phyloP scores from a whole-genome alignment of 768 basidiomycete genomes.

The Agrocybe praecox region DNA sequence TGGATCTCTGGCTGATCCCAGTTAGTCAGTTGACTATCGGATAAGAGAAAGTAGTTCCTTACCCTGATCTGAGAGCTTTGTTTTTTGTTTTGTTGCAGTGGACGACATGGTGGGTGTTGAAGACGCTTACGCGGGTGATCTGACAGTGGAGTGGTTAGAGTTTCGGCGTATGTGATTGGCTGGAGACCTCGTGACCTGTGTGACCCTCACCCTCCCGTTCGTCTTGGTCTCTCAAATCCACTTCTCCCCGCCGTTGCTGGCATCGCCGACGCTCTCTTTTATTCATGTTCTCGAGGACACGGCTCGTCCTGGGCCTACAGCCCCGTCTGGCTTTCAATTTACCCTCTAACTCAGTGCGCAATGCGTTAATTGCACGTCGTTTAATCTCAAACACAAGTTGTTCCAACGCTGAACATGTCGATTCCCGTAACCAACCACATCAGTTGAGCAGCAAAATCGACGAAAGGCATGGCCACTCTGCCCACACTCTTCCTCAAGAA shows the following conservation, averaged over 20 bases:
- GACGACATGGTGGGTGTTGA: constrained; percentile 45
- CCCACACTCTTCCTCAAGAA: constrained; percentile 19
- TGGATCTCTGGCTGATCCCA: constrained; percentile 75
- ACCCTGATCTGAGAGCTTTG: constrained; percentile 81
- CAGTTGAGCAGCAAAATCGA: constrained; percentile 39
- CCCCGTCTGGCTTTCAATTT: constrained; percentile 39
- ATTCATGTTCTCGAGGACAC: constrained; percentile 57
- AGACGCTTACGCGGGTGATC: constrained; percentile 37
- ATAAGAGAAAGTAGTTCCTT: constrained; percentile 22
- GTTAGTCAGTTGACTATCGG: constrained; percentile 35
- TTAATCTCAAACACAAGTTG: constrained; percentile 49
- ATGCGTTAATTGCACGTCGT: constrained; percentile 48
- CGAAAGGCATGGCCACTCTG: constrained; percentile 28
- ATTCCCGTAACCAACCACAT: constrained; percentile 26
- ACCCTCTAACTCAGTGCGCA: constrained; percentile 29
- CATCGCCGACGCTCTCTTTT: constrained; percentile 35
- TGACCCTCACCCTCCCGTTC: constrained; percentile 37
- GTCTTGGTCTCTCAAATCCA: constrained; percentile 26
- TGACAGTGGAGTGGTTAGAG: constrained; percentile 26
- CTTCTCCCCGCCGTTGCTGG: constrained; percentile 40
- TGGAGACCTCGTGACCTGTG: constrained; percentile 21
- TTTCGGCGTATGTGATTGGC: constrained; percentile 49
- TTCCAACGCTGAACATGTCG: constrained; percentile 37
- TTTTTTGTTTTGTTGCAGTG: constrained; percentile 53
- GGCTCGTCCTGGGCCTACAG: constrained; percentile 53